phyloP scores from a whole-genome alignment of 257 asterid genomes.

The Primulina huaijiensis region DNA sequence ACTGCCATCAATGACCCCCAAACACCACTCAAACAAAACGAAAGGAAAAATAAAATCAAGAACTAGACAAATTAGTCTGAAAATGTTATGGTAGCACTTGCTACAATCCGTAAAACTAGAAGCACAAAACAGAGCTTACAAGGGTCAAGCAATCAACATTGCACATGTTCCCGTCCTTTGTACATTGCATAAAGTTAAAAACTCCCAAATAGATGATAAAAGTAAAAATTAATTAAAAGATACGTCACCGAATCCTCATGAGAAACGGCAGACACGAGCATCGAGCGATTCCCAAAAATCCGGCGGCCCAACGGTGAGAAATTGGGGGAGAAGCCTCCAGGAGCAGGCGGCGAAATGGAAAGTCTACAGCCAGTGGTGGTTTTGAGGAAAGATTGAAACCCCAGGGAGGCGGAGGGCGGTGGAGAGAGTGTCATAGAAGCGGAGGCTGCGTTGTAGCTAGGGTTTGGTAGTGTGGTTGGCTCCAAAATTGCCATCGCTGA shows the following conservation, averaged over 20 bases:
- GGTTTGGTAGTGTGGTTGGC: constrained; percentile 28
- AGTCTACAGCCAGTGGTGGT: constrained; percentile 20
- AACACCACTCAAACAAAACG: background rate
- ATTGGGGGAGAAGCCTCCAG: constrained; percentile 28
- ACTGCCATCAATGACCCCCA: background rate
- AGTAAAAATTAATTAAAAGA: background rate
- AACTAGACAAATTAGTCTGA: background rate
- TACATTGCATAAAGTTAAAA: too few relatives aligned
- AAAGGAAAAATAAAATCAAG: background rate
- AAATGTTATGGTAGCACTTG: background rate
- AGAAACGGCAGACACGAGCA: constrained; percentile 59
- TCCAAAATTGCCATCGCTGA: constrained; percentile 32
- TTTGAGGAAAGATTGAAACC: constrained; percentile 34
- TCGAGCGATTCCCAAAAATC: constrained; percentile 37
- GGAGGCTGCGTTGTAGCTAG: constrained; percentile 26
- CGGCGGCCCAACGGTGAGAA: constrained; percentile 23
- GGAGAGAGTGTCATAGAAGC: constrained; percentile 36
- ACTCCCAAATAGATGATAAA: background rate
- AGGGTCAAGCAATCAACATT: background rate
- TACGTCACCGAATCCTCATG: constrained; percentile 73
- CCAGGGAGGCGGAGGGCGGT: constrained; percentile 42
- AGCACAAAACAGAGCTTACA: too few relatives aligned
- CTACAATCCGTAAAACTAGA: background rate
- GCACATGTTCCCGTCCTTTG: background rate
- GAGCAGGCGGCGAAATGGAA: constrained; percentile 26